Conservation (phyloP, 805 yeast species). For the Dipodascopsis uninucleata region DNA sequence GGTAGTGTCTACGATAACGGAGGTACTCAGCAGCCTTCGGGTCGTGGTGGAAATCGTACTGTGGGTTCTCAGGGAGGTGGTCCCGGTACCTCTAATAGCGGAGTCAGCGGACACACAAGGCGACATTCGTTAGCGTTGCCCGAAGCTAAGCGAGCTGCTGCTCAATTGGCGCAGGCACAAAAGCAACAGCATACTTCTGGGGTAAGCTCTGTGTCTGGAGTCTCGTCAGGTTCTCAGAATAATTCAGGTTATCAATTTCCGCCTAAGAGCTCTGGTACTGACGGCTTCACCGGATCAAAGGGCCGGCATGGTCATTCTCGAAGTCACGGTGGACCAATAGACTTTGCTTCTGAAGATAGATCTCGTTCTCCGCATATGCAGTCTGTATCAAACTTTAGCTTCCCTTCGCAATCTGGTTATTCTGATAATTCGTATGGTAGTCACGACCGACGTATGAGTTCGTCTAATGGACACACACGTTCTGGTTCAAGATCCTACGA, state of each 20-base stretch:
- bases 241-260: conserved; percentile 23
- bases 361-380: conserved; percentile 10
- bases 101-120: conserved; percentile 59
- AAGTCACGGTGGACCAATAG: conserved; percentile 13
- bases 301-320: conserved; percentile 19
- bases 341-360: conserved; percentile 12
- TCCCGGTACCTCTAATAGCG: conserved; percentile 17
- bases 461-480: conserved; percentile 15
- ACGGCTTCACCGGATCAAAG: conserved; percentile 5
- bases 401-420: conserved; percentile 11
- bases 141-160: conserved; percentile 94
- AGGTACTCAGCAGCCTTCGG: no score
- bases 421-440: conserved; percentile 2
- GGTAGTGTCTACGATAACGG: no score
- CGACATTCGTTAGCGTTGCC: conserved; percentile 88
- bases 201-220: conserved; percentile 6
- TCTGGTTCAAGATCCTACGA: conserved; percentile 28
- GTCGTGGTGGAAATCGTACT: no score
- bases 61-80: conserved; percentile 1
- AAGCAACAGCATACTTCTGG: conserved; percentile 21
- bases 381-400: conserved; percentile 11
- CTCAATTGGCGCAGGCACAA: conserved; percentile 85
- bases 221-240: no score
- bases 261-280: conserved; percentile 11
- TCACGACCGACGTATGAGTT: conserved; percentile 17